Evolutionary conservation across 2,329 filamentous ascomycete species (phyloP).

Genomic region (Sporothrix inflata): DNA sequence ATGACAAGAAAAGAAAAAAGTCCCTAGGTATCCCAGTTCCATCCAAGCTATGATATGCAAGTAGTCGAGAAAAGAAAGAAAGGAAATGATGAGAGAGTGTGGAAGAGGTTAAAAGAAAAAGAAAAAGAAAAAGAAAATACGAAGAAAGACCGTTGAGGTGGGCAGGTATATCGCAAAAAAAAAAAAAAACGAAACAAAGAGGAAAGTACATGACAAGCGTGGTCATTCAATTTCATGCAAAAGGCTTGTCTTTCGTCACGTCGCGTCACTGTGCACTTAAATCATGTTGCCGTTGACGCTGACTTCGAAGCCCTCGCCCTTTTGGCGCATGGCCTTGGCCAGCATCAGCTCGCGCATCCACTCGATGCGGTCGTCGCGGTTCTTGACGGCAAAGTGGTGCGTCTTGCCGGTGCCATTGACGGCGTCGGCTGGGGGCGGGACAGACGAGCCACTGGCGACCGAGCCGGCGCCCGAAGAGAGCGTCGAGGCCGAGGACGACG

Average conservation of each 20-base stretch:
- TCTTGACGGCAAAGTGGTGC: conserved; percentile 90
- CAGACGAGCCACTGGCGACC: background rate
- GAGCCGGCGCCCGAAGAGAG: conserved; percentile 33
- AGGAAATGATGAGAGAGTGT: background rate
- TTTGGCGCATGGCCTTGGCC: conserved; percentile 82
- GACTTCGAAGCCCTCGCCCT: conserved; percentile 80
- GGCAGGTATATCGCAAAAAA: conserved; percentile 15
- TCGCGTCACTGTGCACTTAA: conserved; percentile 44
- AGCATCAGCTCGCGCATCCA: conserved; percentile 97
- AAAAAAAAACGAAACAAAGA: background rate
- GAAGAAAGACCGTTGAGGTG: conserved; percentile 9
- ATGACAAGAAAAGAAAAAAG: conserved; percentile 2
- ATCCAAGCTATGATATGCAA: conserved; percentile 23
- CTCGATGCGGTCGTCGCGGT: conserved; percentile 87
- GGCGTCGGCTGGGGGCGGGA: conserved; percentile 47
- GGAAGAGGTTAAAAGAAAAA: conserved; percentile 30
- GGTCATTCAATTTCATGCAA: background rate
- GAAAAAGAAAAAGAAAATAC: conserved; percentile 35
- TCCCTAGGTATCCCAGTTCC: conserved; percentile 16
- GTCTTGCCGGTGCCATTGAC: conserved; percentile 73
- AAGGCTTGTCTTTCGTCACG: background rate
- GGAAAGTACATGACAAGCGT: background rate
- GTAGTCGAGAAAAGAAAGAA: conserved; percentile 24
- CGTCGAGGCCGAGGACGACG: conserved; percentile 28
- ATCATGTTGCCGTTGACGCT: conserved; percentile 81